Evolutionary conservation across 2,329 filamentous ascomycete species (phyloP), one percentile per base, ranked within the genome.

Genomic region (Byssochlamys sp.): DNA sequence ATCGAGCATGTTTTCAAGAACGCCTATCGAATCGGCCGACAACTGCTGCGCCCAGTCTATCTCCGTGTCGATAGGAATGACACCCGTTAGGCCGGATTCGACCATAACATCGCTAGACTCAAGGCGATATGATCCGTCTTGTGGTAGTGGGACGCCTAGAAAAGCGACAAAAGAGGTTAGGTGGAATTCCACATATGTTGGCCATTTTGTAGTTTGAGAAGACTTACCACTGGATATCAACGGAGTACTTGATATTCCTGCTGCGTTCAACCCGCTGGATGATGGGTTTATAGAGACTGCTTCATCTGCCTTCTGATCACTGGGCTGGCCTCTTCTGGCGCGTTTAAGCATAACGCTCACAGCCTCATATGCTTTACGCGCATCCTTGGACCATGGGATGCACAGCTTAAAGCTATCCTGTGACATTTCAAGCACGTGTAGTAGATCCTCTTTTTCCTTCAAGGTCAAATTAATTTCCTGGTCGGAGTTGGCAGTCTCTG

Each of bases 1-100:
- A 29, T 67, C 67, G 12, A 73, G 62, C 69, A 73, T 73, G 14
- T 68, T 67, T 33, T 66, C 67, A 54, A 72, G 71, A 0, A 71
- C 62, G 24, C 63, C 67, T 4, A 71, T 55, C 35, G 35, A 45
- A n/a, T n/a, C 35, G 14, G 35, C 35, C 5, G 63, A 58, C 5
- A 58, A 51, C 27, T 60, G 53, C 49, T 62, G 54, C 2, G 54
- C 26, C 4, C 54, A 29, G 10, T 58, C 57, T 53, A 59, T 55
- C 3, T 14, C 25, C 33, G 24, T 51, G 33, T 28, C 45, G 55
- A 19, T 35, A n/a, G 29, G 57, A 26, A 25, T 33, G 25, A 5
- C 26, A 27, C 25, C 14, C 52, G 56, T 6, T 5, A 45, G 19
- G n/a, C 39, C n/a, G 2, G 39, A 45, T n/a, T 19, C n/a, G 3